Evolutionary conservation across 225 moss, liverwort and hornwort species (phyloP).

Genomic region (Physcomitrium patens): DNA sequence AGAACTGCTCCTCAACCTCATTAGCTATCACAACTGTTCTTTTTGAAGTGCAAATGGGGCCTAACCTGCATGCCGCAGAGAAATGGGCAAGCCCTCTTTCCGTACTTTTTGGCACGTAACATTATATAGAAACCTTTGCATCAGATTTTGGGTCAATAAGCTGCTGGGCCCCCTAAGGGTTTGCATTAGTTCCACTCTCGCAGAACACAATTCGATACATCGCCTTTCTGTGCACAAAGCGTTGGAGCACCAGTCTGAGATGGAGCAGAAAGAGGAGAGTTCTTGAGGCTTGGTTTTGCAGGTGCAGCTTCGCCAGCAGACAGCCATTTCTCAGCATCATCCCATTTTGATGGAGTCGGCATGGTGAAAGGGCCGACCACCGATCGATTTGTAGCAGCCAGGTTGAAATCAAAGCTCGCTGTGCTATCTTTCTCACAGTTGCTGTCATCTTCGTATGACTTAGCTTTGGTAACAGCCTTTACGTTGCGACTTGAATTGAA

Average conservation of each 20-base stretch:
- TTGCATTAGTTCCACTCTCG: too few species aligned
- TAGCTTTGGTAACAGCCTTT: conserved; percentile 46
- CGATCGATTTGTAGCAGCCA: conserved; percentile 54
- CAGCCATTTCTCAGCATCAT: conserved; percentile 95
- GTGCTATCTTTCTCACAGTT: conserved; percentile 78
- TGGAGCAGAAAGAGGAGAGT: conserved; percentile 45
- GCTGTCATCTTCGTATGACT: conserved; percentile 78
- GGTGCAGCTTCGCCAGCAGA: conserved; percentile 67
- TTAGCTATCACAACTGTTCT: too few species aligned
- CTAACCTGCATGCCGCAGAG: too few species aligned
- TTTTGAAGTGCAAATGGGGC: too few species aligned
- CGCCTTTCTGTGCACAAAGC: conserved; percentile 42
- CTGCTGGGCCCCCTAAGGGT: too few species aligned
- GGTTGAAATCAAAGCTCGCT: conserved; percentile 86
- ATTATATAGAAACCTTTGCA: too few species aligned
- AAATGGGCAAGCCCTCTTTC: too few species aligned
- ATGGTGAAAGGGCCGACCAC: conserved; percentile 69
- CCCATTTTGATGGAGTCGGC: conserved; percentile 94
- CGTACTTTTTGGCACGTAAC: too few species aligned
- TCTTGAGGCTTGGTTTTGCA: conserved; percentile 52
- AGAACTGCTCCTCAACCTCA: too few species aligned
- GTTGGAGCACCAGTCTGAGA: conserved; percentile 15
- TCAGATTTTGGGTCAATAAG: too few species aligned
- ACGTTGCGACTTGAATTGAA: conserved; percentile 45
- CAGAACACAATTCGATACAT: too few species aligned